Conservation (phyloP, 768 basidiomycete genomes). For the Xerocomus brunneocitrinus region DNA sequence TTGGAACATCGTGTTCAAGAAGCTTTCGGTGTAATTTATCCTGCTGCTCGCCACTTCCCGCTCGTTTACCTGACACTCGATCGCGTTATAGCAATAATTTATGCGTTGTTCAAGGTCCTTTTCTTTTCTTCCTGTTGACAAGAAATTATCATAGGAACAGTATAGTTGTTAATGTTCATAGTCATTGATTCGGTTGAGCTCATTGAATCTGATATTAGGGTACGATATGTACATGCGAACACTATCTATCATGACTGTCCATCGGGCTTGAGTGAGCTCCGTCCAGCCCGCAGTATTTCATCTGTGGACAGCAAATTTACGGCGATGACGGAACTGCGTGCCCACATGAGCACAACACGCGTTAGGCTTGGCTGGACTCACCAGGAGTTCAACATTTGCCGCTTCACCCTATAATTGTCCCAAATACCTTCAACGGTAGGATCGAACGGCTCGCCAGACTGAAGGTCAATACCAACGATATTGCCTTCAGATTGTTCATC, state of each 20-base stretch:
- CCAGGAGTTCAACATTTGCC: constrained; percentile 98
- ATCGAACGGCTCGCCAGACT: constrained; percentile 94
- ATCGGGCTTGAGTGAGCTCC: constrained; percentile 82
- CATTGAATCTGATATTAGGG: constrained; percentile 14
- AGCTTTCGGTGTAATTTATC: constrained; percentile 24
- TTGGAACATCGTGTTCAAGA: constrained; percentile 7
- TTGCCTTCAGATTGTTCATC: constrained; percentile 96
- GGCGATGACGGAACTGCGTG: constrained; percentile 80
- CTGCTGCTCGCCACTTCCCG: constrained; percentile 7
- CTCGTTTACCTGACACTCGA: constrained; percentile 17
- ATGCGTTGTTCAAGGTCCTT: constrained; percentile 16
- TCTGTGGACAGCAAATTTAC: constrained; percentile 93
- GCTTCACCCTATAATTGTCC: constrained; percentile 99
- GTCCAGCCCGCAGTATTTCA: constrained; percentile 88
- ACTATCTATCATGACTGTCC: constrained; percentile 47
- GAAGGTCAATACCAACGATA: constrained; percentile 83
- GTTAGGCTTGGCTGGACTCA: constrained; percentile 36
- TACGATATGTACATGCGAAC: constrained; percentile 19
- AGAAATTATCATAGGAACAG: constrained; percentile 24
- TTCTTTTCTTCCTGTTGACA: constrained; percentile 8
- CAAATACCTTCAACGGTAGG: constrained; percentile 94
- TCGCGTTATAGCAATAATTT: constrained; percentile 24
- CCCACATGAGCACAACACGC: constrained; percentile 24
- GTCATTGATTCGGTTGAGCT: constrained; percentile 15
- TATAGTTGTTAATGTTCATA: constrained; percentile 31